A percentile compares a stretch with the other conserved stretches of the same genome.
phyloP scores from a whole-genome alignment of 2,329 filamentous ascomycete species.

The Trichoderma hamatum region DNA sequence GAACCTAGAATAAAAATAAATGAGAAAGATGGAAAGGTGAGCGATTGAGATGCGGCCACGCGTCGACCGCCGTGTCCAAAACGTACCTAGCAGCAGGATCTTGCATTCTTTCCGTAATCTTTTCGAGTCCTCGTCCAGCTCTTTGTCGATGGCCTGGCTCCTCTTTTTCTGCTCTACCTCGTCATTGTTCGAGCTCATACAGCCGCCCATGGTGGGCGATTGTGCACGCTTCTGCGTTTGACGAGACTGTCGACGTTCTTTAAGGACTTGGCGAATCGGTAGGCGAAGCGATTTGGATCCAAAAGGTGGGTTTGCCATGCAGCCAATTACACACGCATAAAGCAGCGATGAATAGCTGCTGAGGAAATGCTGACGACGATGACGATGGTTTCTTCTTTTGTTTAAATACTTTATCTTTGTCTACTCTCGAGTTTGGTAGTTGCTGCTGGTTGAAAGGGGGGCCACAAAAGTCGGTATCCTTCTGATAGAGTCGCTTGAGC shows the following conservation, averaged over 20 bases:
- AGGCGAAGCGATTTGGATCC: conserved; percentile 26
- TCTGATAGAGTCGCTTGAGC: conserved; percentile 9
- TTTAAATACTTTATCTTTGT: background rate
- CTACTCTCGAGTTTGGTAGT: background rate
- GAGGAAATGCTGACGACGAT: background rate
- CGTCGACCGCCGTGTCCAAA: background rate
- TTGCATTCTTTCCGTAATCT: conserved; percentile 97
- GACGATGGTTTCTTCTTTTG: background rate
- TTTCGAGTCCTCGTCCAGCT: conserved; percentile 91
- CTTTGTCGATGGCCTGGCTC: conserved; percentile 93
- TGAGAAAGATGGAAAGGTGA: conserved; percentile 30
- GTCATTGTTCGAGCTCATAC: conserved; percentile 86
- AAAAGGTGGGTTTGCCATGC: conserved; percentile 25
- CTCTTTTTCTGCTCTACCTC: conserved; percentile 93
- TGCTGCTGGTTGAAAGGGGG: conserved; percentile 16
- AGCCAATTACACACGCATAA: conserved; percentile 28
- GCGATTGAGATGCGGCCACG: background rate
- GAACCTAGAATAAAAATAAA: conserved; percentile 66
- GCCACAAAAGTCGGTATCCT: conserved; percentile 18
- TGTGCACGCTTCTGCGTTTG: conserved; percentile 19
- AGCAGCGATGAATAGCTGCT: background rate
- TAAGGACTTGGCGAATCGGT: conserved; percentile 24
- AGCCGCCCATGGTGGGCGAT: conserved; percentile 75
- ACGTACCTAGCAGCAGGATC: conserved; percentile 87
- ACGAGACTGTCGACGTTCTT: conserved; percentile 21